Base-by-base conservation (phyloP, 2,329 filamentous ascomycete species). In the Tolypocladium tundrense region DNA sequence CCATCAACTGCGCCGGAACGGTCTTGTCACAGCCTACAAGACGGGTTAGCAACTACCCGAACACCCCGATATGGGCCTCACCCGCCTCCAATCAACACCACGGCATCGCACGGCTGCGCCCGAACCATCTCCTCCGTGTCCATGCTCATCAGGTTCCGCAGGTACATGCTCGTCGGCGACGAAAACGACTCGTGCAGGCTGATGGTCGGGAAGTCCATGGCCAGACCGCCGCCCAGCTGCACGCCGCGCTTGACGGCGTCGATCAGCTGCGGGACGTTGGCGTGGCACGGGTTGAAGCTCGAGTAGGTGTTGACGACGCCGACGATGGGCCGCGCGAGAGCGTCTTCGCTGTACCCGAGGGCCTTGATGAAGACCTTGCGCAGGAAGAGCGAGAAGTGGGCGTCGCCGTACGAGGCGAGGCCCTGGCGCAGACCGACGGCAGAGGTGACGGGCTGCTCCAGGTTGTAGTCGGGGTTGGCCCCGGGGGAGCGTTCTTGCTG, bases 291-390 rank as follows among this genome's bases (percentile, higher is more conserved):
- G 67, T 90, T 91, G 75, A 90, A 88, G 60, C 81, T 79, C 0
- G 86, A 90, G 65, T 82, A 84, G 0, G 88, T 90, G 70, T 90
- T 88, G 69, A 88, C 82, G 60, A 91, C 85, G 54, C 87, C 87
- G n/a, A 90, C 77, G 57, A 90, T 88, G 2, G 88, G 87, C 1
- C 86, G 74, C 0, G 84, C 84, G 0, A 91, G 79, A 0, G 87
- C 84, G 65, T 88, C 86, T 62, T 90, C 87, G 59, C 82, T 84
- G 68, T 89, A 90, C 0, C 88, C 88, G 1, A 89, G 76, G 0
- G 87, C 86, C 69, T 90, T 90, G 74, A 90, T 90, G 70, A 90
- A 90, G 31, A 86, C 87, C 65, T 90, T 90, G 40, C 88, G 80
- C 0, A 90, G 77, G 66, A 90, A 90, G 2, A 90, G 78, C 0